phyloP scores from a whole-genome alignment of 1,139 yeast genomes.

The Suhomyces atakaporum region DNA sequence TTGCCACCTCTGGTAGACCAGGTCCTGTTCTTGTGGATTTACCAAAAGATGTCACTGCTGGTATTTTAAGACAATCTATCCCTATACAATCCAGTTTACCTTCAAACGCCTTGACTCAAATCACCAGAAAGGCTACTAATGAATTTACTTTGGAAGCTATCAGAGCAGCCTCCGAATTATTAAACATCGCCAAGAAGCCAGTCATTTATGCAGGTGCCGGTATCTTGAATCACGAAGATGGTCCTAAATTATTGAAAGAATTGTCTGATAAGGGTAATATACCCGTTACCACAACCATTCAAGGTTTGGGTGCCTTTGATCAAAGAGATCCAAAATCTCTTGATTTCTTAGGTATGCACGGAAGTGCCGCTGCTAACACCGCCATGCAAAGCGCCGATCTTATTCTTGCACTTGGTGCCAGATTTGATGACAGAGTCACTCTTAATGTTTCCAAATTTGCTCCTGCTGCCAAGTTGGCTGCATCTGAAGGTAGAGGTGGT shows the following conservation, averaged over 20 bases:
- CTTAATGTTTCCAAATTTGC: conserved; percentile 85
- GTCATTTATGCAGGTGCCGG: conserved; percentile 93
- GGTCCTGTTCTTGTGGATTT: conserved; percentile 97
- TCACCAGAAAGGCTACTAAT: conserved; percentile 71
- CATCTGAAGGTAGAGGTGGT: conserved; percentile 88
- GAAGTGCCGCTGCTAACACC: conserved; percentile 90
- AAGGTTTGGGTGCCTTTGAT: conserved; percentile 92
- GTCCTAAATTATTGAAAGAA: conserved; percentile 77
- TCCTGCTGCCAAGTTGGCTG: conserved; percentile 89
- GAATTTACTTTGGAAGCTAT: conserved; percentile 79
- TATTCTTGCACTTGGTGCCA: conserved; percentile 91
- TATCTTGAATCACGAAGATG: conserved; percentile 74
- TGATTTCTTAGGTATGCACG: conserved; percentile 99
- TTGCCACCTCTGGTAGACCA: conserved; percentile 94
- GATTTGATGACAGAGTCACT: conserved; percentile 98
- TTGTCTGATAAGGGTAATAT: conserved; percentile 87
- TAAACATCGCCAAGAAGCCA: conserved; percentile 85
- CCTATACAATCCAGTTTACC: conserved; percentile 87
- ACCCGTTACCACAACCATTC: conserved; percentile 94
- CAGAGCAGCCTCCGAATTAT: conserved; percentile 70
- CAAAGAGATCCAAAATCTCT: conserved; percentile 88
- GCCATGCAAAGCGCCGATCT: conserved; percentile 94
- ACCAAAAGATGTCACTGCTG: conserved; percentile 97
- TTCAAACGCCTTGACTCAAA: conserved; percentile 68
- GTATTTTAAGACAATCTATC: conserved; percentile 80